Conservation (phyloP, 2,329 filamentous ascomycete species). For the Botrytis aclada region DNA sequence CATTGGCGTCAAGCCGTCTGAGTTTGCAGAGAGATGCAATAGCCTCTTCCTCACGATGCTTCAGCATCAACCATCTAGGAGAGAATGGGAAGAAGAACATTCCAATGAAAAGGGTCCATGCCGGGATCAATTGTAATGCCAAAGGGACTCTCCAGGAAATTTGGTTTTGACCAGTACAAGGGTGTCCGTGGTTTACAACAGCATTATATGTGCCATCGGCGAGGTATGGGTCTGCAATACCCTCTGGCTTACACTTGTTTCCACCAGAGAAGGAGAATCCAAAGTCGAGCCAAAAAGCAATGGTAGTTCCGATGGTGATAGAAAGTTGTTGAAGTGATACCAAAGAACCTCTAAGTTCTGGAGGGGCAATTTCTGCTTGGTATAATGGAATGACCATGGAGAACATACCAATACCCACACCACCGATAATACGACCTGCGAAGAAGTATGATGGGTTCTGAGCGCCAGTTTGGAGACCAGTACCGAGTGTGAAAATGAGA, state of each 20-base stretch:
- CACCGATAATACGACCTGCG: slow-evolving; percentile 47
- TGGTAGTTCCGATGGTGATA: slow-evolving; percentile 49
- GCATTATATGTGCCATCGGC: slow-evolving; percentile 39
- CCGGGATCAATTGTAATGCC: slow-evolving; percentile 57
- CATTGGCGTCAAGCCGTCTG: slow-evolving; percentile 43
- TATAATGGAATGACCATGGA: slow-evolving; percentile 53
- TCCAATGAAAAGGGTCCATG: slow-evolving; percentile 55
- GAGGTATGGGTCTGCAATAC: slow-evolving; percentile 11
- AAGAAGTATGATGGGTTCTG: slow-evolving; percentile 52
- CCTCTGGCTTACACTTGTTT: slow-evolving; percentile 38
- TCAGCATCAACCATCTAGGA: slow-evolving; percentile 47
- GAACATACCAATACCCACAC: slow-evolving; percentile 51
- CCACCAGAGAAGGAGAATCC: slow-evolving; percentile 50
- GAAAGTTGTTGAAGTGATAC: slow-evolving; percentile 61
- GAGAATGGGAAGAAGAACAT: slow-evolving; percentile 54
- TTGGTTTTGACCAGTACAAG: slow-evolving; percentile 26
- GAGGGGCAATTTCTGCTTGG: slow-evolving; percentile 57
- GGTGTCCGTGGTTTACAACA: slow-evolving; percentile 52
- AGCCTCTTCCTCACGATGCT: slow-evolving; percentile 45
- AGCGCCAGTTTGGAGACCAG: slow-evolving; percentile 43
- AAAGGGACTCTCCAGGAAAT: slow-evolving; percentile 61
- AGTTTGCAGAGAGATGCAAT: slow-evolving; percentile 44
- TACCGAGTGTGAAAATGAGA: slow-evolving; percentile 50
- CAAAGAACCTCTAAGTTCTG: slow-evolving; percentile 56
- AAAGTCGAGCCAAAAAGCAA: slow-evolving; percentile 56